These are phyloP conservation scores for Lodderomyces margitis DNA, from an alignment of 1,139 yeast genomes.

Conservation along the genomic window DNA sequence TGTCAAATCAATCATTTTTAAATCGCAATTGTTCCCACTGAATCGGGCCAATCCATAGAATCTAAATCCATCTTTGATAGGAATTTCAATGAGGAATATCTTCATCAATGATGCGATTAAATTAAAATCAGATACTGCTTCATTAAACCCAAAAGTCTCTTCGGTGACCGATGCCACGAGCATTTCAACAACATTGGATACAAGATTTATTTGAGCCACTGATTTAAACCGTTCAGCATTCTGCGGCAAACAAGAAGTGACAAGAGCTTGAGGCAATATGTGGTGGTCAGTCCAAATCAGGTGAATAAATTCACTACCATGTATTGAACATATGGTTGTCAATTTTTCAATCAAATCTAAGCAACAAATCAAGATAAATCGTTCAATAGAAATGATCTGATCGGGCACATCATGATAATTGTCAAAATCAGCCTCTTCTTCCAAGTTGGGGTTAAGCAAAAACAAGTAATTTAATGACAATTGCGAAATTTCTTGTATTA, in stretches of 20 bases:
- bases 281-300: slow-evolving; percentile 25
- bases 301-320: slow-evolving; percentile 21
- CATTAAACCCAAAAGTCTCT: slow-evolving; percentile 26
- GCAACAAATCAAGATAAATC: slow-evolving; percentile 46
- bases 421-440: slow-evolving; percentile 35
- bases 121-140: slow-evolving; percentile 17
- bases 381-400: slow-evolving; percentile 48
- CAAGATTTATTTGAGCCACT: slow-evolving; percentile 39
- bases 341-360: slow-evolving; percentile 55
- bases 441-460: slow-evolving; percentile 27
- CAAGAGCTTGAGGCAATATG: slow-evolving; percentile 21
- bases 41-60: slow-evolving; percentile 54
- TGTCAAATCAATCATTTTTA: slow-evolving; percentile 29
- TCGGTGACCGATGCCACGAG: slow-evolving; percentile 38
- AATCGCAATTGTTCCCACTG: slow-evolving; percentile 51
- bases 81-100: slow-evolving; percentile 39
- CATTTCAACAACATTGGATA: slow-evolving; percentile 40
- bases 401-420: slow-evolving; percentile 34
- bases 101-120: slow-evolving; percentile 40
- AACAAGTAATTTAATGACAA: slow-evolving; percentile 22
- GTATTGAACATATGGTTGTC: slow-evolving; percentile 25
- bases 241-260: slow-evolving; percentile 34
- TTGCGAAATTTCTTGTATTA: slow-evolving; percentile 20
- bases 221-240: slow-evolving; percentile 39
- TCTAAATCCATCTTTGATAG: slow-evolving; percentile 39